Conservation (phyloP, 768 basidiomycete species). For the Coprinopsis cinerea region DNA sequence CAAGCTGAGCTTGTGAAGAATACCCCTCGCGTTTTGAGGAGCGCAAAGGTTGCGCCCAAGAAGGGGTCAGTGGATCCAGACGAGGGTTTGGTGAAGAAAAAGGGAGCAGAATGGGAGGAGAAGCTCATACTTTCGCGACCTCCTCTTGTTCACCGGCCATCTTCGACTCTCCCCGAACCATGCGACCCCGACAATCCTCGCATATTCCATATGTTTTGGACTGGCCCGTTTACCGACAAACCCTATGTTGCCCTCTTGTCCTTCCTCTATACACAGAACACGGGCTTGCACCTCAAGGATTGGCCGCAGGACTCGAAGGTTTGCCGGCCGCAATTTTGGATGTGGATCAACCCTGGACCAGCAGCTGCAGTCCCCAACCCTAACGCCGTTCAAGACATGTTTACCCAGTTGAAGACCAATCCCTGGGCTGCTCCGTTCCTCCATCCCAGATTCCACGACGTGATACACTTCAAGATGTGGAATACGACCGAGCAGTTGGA, state of each 20-base stretch:
- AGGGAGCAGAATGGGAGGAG: slow-evolving; percentile 52
- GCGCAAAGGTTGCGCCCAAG: slow-evolving; percentile 10
- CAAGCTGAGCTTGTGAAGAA: slow-evolving; percentile 14
- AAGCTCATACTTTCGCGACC: slow-evolving; percentile 39
- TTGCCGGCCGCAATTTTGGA: slow-evolving; percentile 89
- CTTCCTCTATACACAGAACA: slow-evolving; percentile 90
- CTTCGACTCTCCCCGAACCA: slow-evolving; percentile 33
- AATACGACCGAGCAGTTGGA: slow-evolving; percentile 96
- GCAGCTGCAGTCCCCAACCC: slow-evolving; percentile 82
- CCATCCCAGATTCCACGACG: slow-evolving; percentile 80
- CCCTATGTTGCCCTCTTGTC: slow-evolving; percentile 90
- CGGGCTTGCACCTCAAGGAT: slow-evolving; percentile 60
- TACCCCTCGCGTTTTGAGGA: slow-evolving; percentile 10
- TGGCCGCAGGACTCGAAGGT: slow-evolving; percentile 37
- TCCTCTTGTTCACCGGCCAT: slow-evolving; percentile 39
- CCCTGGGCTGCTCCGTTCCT: slow-evolving; percentile 93
- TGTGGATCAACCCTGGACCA: slow-evolving; percentile 95
- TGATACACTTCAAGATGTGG: slow-evolving; percentile 92
- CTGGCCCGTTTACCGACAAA: slow-evolving; percentile 94
- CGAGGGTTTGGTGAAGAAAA: slow-evolving; percentile 52
- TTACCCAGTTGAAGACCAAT: slow-evolving; percentile 63
- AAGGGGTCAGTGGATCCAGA: slow-evolving; percentile 38
- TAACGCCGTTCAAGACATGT: slow-evolving; percentile 76
- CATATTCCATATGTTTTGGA: slow-evolving; percentile 96
- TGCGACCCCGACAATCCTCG: slow-evolving; percentile 78